Evolutionary conservation across 2,329 filamentous ascomycete species (phyloP).

Genomic region (Coniella lustricola): DNA sequence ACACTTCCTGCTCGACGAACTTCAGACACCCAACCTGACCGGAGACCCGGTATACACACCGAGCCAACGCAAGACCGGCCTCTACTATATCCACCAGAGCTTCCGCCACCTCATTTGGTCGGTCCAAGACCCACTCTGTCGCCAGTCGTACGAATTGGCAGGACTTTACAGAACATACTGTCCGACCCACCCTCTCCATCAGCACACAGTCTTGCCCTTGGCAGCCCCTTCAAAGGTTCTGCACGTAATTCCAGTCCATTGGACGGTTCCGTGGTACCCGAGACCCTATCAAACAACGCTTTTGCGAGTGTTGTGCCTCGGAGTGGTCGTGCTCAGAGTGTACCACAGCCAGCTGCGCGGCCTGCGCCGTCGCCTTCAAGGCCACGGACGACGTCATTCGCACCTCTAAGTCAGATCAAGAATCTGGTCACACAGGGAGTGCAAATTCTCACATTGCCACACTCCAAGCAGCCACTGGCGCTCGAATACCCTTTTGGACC

Average conservation of each 20-base stretch:
- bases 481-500: constrained; percentile 15
- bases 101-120: constrained; percentile 20
- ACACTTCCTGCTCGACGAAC: constrained; percentile 11
- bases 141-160: constrained; percentile 51
- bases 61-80: constrained; percentile 8
- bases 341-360: neutral
- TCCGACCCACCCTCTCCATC: constrained; percentile 53
- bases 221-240: constrained; percentile 48
- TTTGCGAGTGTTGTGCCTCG: constrained; percentile 6
- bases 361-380: constrained; percentile 16
- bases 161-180: constrained; percentile 50
- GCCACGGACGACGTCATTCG: constrained; percentile 23
- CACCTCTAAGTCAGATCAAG: constrained; percentile 25
- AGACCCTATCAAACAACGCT: constrained; percentile 3
- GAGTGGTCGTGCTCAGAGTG: neutral
- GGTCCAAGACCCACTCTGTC: constrained; percentile 41
- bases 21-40: constrained; percentile 17
- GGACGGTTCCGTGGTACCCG: constrained; percentile 21
- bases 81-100: constrained; percentile 15
- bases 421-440: constrained; percentile 26
- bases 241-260: constrained; percentile 23
- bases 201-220: constrained; percentile 40
- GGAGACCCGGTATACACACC: constrained; percentile 3
- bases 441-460: constrained; percentile 23
- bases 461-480: constrained; percentile 10